Evolutionary conservation across 2,329 filamentous ascomycete species (phyloP), one percentile per base, ranked within the genome.

Genomic region (Fusarium devonianum): DNA sequence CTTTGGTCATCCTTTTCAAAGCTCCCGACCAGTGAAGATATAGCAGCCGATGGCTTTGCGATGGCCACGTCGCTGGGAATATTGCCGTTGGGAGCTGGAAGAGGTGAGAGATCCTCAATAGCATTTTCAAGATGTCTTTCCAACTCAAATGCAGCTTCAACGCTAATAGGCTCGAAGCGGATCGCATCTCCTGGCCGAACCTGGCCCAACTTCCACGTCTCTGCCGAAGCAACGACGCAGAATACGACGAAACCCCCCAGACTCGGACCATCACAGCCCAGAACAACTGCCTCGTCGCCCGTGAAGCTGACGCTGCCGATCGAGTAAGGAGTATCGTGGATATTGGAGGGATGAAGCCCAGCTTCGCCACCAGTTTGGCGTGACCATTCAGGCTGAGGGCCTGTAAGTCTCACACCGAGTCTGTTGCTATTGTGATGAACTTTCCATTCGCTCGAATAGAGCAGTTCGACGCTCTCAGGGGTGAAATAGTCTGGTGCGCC

Each of bases 131-230:
- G 52, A 6, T 50, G 41, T 3, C 35, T 39, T 4, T 68, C 62
- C 8, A 70, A 54, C 9, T 55, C 44, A 4, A 67, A 16, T 2
- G 69, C 69, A 13, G 50, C 53, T 4, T 60, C 53, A 7, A 65
- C 57, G 7, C 38, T 59, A 19, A 74, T 63, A 8, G 68, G 63
- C 2, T 58, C 61, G 23, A 75, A 67, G 0, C 57, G 62, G n/a
- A 74, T 65, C 11, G 56, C 64, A 47, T 76, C 73, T 1, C 74
- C 74, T 2, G 72, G 71, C 7, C 66, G 66, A 11, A 73, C 62
- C 48, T 75, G 74, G 8, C 74, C 75, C 17, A 76, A 51, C 56
- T 75, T 75, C 72, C 72, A 76, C 58, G 75, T 60, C 22, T 76
- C 73, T 1, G 69, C 69, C 10, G 68, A 67, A 5, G 67, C 67